Evolutionary conservation across 2,329 filamentous ascomycete genomes (phyloP).

Genomic region (Metarhizium rileyi): DNA sequence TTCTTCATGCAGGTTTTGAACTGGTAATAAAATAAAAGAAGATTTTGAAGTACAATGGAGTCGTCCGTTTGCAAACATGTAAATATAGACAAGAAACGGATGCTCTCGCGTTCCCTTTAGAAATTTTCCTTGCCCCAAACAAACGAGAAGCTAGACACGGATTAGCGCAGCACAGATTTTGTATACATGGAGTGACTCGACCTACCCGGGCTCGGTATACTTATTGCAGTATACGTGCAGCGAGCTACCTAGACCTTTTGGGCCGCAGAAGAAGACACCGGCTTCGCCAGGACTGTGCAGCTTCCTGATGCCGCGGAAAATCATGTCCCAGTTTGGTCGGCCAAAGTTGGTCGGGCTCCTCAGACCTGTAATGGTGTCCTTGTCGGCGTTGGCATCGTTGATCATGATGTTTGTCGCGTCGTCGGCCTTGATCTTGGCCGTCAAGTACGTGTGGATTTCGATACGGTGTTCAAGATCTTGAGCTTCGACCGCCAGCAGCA

Average conservation of each 20-base stretch:
- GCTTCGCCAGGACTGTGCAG: constrained; percentile 64
- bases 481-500: constrained; percentile 75
- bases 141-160: constrained; percentile 44
- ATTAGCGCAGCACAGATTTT: constrained; percentile 12
- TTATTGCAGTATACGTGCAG: constrained; percentile 81
- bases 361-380: constrained; percentile 75
- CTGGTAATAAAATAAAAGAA: background rate
- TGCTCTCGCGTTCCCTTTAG: constrained; percentile 22
- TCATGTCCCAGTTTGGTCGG: constrained; percentile 82
- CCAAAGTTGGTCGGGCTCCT: constrained; percentile 79
- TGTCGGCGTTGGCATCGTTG: constrained; percentile 76
- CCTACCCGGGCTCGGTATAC: constrained; percentile 73
- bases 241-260: constrained; percentile 66
- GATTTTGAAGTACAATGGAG: background rate
- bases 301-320: constrained; percentile 75
- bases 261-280: constrained; percentile 78
- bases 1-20: background rate
- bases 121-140: constrained; percentile 65
- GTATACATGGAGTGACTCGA: constrained; percentile 14
- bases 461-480: constrained; percentile 78
- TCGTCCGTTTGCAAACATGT: constrained; percentile 1
- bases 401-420: constrained; percentile 90
- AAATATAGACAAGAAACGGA: background rate
- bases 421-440: constrained; percentile 76
- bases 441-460: constrained; percentile 84